Evolutionary conservation across 371 early-diverging fungal genomes (phyloP).

Genomic region (Synchytrium microbalum): DNA sequence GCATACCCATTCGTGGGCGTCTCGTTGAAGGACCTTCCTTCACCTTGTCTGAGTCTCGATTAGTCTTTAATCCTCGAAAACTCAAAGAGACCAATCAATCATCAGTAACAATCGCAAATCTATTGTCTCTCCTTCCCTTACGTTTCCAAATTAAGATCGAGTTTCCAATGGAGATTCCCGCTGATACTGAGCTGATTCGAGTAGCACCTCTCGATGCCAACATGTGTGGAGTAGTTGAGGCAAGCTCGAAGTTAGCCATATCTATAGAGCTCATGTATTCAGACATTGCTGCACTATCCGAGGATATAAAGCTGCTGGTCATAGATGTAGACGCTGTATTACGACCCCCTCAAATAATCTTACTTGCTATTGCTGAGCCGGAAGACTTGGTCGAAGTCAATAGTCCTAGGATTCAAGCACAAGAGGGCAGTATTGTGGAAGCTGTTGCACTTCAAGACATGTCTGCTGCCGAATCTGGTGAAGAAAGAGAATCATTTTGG

Average conservation of each 20-base stretch:
- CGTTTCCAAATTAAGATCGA: slow-evolving; percentile 60
- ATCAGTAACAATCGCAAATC: slow-evolving; percentile 52
- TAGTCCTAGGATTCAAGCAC: not conserved
- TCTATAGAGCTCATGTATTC: slow-evolving; percentile 53
- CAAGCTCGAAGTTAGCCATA: slow-evolving; percentile 49
- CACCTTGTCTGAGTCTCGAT: slow-evolving; percentile 48
- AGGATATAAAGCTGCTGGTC: slow-evolving; percentile 69
- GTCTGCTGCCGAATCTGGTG: too few species aligned
- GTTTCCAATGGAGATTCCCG: slow-evolving; percentile 67
- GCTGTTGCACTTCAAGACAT: too few species aligned
- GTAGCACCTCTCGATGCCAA: slow-evolving; percentile 44
- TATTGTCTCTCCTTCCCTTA: slow-evolving; percentile 54
- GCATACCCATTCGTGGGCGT: slow-evolving; percentile 58
- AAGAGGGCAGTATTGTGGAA: not conserved
- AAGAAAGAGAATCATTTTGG: too few species aligned
- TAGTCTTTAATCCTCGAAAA: slow-evolving; percentile 45
- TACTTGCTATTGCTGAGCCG: slow-evolving; percentile 56
- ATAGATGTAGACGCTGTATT: slow-evolving; percentile 62
- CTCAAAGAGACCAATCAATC: slow-evolving; percentile 27
- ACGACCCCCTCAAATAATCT: slow-evolving; percentile 52
- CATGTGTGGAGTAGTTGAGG: slow-evolving; percentile 47
- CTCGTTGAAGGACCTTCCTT: slow-evolving; percentile 63
- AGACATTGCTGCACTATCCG: slow-evolving; percentile 58
- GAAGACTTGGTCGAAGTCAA: slow-evolving; percentile 10
- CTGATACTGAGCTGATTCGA: slow-evolving; percentile 30